These are phyloP conservation scores for Pulveroboletus sp. DNA, from an alignment of 768 basidiomycete species.

Conservation along the genomic window DNA sequence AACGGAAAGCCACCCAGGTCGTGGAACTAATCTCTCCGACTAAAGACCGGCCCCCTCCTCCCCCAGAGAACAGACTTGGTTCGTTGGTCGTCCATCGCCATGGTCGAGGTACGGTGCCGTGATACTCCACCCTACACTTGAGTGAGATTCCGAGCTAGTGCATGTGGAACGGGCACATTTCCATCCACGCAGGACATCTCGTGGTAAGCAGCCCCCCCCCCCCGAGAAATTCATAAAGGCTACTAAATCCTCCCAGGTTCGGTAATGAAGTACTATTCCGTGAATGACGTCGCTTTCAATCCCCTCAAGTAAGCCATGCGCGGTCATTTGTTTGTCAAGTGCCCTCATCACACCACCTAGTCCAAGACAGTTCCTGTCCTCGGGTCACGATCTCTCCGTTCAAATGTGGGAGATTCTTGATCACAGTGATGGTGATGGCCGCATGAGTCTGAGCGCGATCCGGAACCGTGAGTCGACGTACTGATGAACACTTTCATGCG, in stretches of 20 bases:
- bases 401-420: conserved; percentile 40
- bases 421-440: conserved; percentile 14
- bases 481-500: neutral
- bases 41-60: conserved; percentile 25
- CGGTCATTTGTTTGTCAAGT: neutral
- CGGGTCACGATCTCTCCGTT: conserved; percentile 44
- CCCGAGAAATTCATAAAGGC: neutral
- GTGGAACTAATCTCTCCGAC: neutral
- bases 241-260: conserved; percentile 8
- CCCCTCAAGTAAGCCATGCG: conserved; percentile 40
- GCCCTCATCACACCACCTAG: conserved; percentile 28
- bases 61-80: conserved; percentile 47
- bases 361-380: conserved; percentile 40
- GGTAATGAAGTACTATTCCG: conserved; percentile 46
- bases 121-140: neutral
- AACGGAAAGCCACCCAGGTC: conserved; percentile 16
- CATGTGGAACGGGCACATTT: conserved; percentile 19
- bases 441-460: conserved; percentile 8
- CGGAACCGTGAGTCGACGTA: conserved; percentile 14
- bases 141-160: conserved; percentile 13
- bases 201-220: conserved; percentile 10
- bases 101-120: conserved; percentile 22
- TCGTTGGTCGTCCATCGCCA: conserved; percentile 43
- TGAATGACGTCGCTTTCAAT: conserved; percentile 56
- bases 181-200: conserved; percentile 15